Percentiles rank a stretch among this genome's conserved stretches.
These are phyloP conservation scores for Drechmeria coniospora DNA, from an alignment of 2,329 filamentous ascomycete species.

Conservation along the genomic window DNA sequence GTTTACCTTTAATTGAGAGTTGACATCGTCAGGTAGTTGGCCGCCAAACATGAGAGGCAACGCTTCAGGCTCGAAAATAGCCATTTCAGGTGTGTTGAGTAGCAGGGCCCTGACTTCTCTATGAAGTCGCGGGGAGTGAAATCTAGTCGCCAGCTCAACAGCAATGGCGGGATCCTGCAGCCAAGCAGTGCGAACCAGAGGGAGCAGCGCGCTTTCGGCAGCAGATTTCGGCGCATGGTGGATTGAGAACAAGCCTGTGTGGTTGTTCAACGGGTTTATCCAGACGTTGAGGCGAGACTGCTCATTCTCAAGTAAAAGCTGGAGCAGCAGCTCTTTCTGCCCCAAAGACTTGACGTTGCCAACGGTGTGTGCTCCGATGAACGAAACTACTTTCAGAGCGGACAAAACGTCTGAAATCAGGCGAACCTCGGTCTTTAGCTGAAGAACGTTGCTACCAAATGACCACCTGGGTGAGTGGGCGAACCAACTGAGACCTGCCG, in stretches of 20 bases:
- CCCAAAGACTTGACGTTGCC: constrained; percentile 51
- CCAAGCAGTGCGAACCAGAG: constrained; percentile 73
- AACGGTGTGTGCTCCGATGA: constrained; percentile 36
- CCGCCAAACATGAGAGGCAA: constrained; percentile 69
- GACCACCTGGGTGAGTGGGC: constrained; percentile 73
- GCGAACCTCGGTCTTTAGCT: constrained; percentile 83
- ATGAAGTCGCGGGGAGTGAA: constrained; percentile 57
- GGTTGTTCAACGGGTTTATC: constrained; percentile 64
- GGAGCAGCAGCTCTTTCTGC: constrained; percentile 69
- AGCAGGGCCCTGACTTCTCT: constrained; percentile 67
- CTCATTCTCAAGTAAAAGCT: constrained; percentile 70
- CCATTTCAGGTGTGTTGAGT: constrained; percentile 70
- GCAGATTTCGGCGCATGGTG: constrained; percentile 24
- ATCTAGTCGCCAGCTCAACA: constrained; percentile 69
- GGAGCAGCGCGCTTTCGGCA: constrained; percentile 33
- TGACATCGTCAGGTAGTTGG: constrained; percentile 62
- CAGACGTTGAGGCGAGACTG: constrained; percentile 73
- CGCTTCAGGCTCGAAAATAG: constrained; percentile 65
- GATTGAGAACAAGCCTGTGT: constrained; percentile 19
- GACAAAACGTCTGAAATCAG: constrained; percentile 60
- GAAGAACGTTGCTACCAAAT: constrained; percentile 83
- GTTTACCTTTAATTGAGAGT: constrained; percentile 60
- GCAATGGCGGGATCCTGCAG: constrained; percentile 69
- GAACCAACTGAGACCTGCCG: constrained; percentile 83
- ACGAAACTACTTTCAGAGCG: constrained; percentile 48